phyloP scores from a whole-genome alignment of 352 stramenopile species.

The Phytophthora lateralis region DNA sequence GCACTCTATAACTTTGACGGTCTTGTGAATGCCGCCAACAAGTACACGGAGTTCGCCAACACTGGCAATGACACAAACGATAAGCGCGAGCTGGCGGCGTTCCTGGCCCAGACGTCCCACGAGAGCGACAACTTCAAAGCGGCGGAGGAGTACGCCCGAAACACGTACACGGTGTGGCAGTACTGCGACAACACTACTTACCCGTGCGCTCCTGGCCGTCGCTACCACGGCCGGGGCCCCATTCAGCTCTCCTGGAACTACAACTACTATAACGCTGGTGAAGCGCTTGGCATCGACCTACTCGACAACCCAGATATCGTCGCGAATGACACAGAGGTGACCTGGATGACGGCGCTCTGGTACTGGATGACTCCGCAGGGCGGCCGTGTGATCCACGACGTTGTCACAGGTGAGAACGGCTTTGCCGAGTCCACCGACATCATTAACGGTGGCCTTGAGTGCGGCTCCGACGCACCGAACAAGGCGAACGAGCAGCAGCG shows the following conservation, averaged over 20 bases:
- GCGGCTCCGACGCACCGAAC: slow-evolving; percentile 39
- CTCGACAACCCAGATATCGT: slow-evolving; percentile 47
- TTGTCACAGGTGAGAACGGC: slow-evolving; percentile 38
- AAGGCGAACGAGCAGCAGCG: slow-evolving; percentile 44
- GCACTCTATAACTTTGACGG: slow-evolving; percentile 51
- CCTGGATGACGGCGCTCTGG: slow-evolving; percentile 61
- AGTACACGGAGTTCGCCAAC: slow-evolving; percentile 56
- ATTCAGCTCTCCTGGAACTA: slow-evolving; percentile 66
- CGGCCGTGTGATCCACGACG: slow-evolving; percentile 49
- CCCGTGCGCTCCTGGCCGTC: slow-evolving; percentile 38
- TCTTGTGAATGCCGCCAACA: slow-evolving; percentile 39
- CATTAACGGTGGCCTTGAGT: slow-evolving; percentile 58
- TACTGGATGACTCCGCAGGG: slow-evolving; percentile 58
- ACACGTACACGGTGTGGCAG: slow-evolving; percentile 44
- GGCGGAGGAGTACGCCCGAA: slow-evolving; percentile 42
- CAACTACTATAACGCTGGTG: slow-evolving; percentile 51
- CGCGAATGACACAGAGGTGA: slow-evolving; percentile 35
- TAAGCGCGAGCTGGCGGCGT: slow-evolving; percentile 48
- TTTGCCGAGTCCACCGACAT: slow-evolving; percentile 51
- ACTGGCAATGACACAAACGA: slow-evolving; percentile 44
- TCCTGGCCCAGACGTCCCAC: slow-evolving; percentile 51
- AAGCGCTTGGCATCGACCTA: slow-evolving; percentile 44
- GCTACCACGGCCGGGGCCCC: slow-evolving; percentile 56
- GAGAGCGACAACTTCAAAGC: slow-evolving; percentile 54
- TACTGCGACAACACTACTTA: slow-evolving; percentile 51